Evolutionary conservation across 768 basidiomycete species (phyloP).

Genomic region (Brasilioporus rufonigricans): DNA sequence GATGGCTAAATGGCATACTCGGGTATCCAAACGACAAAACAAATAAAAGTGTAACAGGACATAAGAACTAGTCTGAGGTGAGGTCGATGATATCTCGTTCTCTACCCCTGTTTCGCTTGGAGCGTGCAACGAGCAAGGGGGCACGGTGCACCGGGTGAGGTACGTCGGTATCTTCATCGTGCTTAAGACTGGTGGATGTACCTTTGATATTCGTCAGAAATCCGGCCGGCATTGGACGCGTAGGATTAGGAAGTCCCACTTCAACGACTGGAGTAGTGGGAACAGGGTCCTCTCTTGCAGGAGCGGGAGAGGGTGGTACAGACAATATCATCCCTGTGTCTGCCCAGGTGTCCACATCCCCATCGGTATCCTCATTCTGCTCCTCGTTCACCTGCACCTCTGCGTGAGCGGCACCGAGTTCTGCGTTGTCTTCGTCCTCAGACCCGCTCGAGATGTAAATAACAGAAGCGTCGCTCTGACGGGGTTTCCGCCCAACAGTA

Average conservation of each 20-base stretch:
- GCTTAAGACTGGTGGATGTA: not conserved
- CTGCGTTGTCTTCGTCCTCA: slow-evolving; percentile 16
- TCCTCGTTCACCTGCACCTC: not conserved
- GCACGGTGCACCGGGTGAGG: not conserved
- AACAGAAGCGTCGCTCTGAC: slow-evolving; percentile 12
- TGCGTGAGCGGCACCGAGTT: not conserved
- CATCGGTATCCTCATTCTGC: not conserved
- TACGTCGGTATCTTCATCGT: not conserved
- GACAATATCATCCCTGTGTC: slow-evolving; percentile 28
- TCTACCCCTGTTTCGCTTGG: slow-evolving; percentile 6
- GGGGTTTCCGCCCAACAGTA: not conserved
- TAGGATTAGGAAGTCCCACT: not conserved
- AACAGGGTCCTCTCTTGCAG: not conserved
- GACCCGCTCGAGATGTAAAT: slow-evolving; percentile 30
- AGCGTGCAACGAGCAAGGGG: slow-evolving; percentile 26
- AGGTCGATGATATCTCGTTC: slow-evolving; percentile 40
- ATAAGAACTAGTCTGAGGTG: slow-evolving; percentile 28
- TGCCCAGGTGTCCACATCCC: slow-evolving; percentile 9
- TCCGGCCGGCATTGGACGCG: not conserved
- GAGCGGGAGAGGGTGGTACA: slow-evolving; percentile 18
- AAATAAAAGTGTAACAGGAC: not conserved
- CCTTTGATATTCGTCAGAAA: not conserved
- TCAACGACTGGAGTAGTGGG: not conserved
- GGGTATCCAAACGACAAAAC: not conserved
- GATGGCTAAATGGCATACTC: too few species aligned